A percentile compares a stretch with the other conserved stretches of the same genome.
Evolutionary conservation across 805 yeast genomes (phyloP).

Genomic region (Saitoella complicata): DNA sequence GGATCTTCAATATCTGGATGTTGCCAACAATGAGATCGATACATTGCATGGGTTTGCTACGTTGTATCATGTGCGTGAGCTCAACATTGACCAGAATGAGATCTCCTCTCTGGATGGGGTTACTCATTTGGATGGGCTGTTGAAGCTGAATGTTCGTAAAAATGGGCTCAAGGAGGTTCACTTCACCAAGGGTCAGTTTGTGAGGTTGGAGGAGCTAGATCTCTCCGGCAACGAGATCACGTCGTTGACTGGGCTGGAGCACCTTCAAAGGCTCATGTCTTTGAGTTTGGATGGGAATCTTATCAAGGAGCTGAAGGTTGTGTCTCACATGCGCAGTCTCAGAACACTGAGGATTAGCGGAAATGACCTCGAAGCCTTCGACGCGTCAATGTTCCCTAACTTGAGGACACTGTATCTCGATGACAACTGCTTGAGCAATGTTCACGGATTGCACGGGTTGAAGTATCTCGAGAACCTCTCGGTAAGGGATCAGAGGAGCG

Average conservation of each 20-base stretch:
- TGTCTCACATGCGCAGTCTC: constrained; percentile 20
- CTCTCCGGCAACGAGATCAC: constrained; percentile 15
- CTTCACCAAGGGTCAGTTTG: constrained; percentile 12
- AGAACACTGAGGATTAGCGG: constrained; percentile 29
- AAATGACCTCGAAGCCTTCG: constrained; percentile 16
- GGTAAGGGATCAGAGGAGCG: constrained; percentile 11
- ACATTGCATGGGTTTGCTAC: constrained; percentile 23
- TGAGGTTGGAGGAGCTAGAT: constrained; percentile 15
- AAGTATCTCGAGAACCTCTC: constrained; percentile 27
- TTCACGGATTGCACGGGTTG: constrained; percentile 22
- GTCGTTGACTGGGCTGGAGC: constrained; percentile 16
- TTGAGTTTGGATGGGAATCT: constrained; percentile 22
- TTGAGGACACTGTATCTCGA: constrained; percentile 13
- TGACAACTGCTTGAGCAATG: constrained; percentile 16
- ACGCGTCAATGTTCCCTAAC: constrained; percentile 11
- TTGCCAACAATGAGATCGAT: constrained; percentile 25
- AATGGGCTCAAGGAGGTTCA: constrained; percentile 15
- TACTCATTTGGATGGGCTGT: constrained; percentile 22
- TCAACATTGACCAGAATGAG: constrained; percentile 28
- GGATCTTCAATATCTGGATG: constrained; percentile 29
- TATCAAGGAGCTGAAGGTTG: constrained; percentile 6
- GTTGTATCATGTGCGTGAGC: constrained; percentile 27
- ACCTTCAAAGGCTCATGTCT: constrained; percentile 21
- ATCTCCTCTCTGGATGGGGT: constrained; percentile 24
- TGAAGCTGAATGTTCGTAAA: constrained; percentile 14